A percentile compares a stretch with the other conserved stretches of the same genome.
Evolutionary conservation across 1,284 basidiomycete species (phyloP).

Genomic region (Ustilago sp.): DNA sequence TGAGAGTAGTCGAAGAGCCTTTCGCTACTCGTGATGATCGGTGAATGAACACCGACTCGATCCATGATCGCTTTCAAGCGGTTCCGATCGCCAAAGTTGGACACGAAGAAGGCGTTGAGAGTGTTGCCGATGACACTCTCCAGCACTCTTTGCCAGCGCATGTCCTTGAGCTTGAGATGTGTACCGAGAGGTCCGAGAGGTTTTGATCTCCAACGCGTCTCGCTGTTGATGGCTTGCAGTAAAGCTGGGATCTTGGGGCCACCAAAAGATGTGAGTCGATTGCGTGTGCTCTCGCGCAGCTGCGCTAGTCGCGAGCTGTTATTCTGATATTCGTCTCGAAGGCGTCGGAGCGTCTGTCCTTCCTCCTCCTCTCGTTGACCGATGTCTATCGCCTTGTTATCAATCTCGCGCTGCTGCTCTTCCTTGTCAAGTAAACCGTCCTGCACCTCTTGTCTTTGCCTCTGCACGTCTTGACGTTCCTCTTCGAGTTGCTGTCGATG

Average conservation of each 20-base stretch:
- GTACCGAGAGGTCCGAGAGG: slow-evolving; percentile 80
- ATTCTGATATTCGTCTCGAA: slow-evolving; percentile 24
- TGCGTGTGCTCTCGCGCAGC: slow-evolving; percentile 30
- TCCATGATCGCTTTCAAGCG: slow-evolving; percentile 71
- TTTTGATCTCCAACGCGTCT: slow-evolving; percentile 68
- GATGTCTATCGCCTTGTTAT: slow-evolving; percentile 29
- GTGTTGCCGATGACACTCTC: slow-evolving; percentile 76
- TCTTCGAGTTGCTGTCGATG: slow-evolving; percentile 47
- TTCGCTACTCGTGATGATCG: slow-evolving; percentile 70
- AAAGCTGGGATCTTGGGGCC: slow-evolving; percentile 57
- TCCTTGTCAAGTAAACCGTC: slow-evolving; percentile 26
- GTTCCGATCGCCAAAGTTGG: slow-evolving; percentile 77
- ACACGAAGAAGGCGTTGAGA: slow-evolving; percentile 83
- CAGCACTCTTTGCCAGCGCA: slow-evolving; percentile 78
- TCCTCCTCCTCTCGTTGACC: slow-evolving; percentile 24
- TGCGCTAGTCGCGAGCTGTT: slow-evolving; percentile 18
- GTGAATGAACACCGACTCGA: slow-evolving; percentile 27
- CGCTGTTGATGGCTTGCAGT: slow-evolving; percentile 73
- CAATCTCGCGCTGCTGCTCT: slow-evolving; percentile 42
- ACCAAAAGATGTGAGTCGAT: slow-evolving; percentile 61
- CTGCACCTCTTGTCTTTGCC: slow-evolving; percentile 35
- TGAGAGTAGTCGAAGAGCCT: slow-evolving; percentile 70
- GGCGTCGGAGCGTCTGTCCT: slow-evolving; percentile 19
- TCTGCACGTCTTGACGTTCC: slow-evolving; percentile 40
- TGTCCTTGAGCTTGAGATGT: slow-evolving; percentile 82